Percentiles rank a stretch among this genome's conserved stretches.
Evolutionary conservation across 257 asterid genomes (phyloP).

Genomic region (Scutellaria barbata): DNA sequence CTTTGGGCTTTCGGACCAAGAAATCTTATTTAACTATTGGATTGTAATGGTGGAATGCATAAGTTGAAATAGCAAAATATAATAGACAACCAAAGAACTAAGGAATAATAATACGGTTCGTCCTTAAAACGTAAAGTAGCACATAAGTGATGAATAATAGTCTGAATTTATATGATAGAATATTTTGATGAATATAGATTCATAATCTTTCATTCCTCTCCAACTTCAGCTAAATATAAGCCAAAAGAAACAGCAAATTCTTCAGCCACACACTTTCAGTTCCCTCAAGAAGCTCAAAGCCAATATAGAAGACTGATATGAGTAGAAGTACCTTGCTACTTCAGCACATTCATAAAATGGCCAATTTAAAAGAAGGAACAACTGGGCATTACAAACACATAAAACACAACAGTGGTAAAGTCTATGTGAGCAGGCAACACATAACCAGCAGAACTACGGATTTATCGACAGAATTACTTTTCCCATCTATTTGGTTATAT

Average conservation of each 20-base stretch:
- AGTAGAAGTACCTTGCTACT: no score
- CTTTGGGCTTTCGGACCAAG: constrained; percentile 17
- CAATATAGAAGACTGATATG: neutral
- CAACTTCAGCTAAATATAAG: neutral
- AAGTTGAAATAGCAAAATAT: neutral
- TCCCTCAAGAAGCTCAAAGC: constrained; percentile 7
- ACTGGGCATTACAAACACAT: no score
- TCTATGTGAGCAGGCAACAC: constrained; percentile 11
- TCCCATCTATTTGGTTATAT: neutral
- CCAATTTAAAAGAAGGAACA: no score
- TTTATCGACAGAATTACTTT: constrained; percentile 19
- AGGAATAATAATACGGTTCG: neutral
- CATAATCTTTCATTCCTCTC: neutral
- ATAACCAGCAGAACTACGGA: constrained; percentile 16
- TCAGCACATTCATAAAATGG: no score
- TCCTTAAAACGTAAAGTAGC: neutral
- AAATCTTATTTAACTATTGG: neutral
- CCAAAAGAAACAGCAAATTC: neutral
- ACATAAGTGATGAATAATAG: neutral
- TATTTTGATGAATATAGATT: neutral
- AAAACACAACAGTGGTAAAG: no score
- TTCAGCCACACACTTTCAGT: constrained; percentile 14
- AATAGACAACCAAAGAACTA: neutral
- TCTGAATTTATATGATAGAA: neutral
- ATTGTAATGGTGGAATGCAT: neutral